Base-by-base conservation (phyloP, 768 basidiomycete species). In the Lactifluus volemus region DNA sequence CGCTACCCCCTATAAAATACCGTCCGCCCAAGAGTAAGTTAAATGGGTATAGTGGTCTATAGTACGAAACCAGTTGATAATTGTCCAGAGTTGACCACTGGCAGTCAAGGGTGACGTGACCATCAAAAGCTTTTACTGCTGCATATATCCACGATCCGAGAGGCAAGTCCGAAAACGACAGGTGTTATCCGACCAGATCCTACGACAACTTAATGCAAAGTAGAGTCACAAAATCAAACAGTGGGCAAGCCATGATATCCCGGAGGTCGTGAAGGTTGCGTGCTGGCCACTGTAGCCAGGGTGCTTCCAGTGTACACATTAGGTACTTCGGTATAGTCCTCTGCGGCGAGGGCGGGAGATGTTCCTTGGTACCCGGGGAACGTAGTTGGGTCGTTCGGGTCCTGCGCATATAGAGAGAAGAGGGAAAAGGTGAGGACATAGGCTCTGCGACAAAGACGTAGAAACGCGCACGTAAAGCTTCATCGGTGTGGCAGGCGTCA, bases 321-420 rank as follows among this genome's bases (percentile, higher is more conserved):
- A 5, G n/a, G 12, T 4, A 9, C 11, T 41, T n/a, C 15, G 7
- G 11, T 0, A 5, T 38, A n/a, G 25, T 29, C 7, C 9, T 49
- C 47, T 25, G 25, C 2, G 41, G 60, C n/a, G 25, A 1, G 15
- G 10, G 25, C 3, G 15, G 10, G 10, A 15, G 29, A 8, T n/a
- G 8, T 5, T 36, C 14, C 19, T 17, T 53, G 55, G 30, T 32
- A 53, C 17, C 55, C 55, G 0, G 60, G 55, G 50, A 9, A 61
- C 12, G 60, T 61, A 14, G 38, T 41, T 10, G 60, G 50, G 1
- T 61, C 60, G 39, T 32, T 47, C 38, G 60, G 60, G 45, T 61
- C 36, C 60, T 61, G 44, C 10, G 2, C 11, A 21, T 12, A 47
- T 4, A 19, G 21, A 47, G 0, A 25, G 14, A 29, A 47, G 7